Evolutionary conservation across 1,139 yeast species (phyloP), one percentile per base, ranked within the genome.

Genomic region (Zygoascus sp.): DNA sequence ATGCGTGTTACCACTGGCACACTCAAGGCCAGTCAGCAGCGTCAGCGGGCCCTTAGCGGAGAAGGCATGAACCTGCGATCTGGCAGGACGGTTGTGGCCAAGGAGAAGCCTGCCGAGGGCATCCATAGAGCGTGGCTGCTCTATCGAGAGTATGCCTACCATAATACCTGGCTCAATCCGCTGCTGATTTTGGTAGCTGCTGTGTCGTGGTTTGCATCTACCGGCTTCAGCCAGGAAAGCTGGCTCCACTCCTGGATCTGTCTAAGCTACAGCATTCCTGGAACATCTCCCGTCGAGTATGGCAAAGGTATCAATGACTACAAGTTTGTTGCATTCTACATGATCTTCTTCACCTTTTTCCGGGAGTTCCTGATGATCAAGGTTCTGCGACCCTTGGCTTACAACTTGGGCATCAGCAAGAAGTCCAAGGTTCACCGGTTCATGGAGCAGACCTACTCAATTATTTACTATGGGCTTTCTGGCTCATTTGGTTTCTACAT

Each of bases 341-440:
- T 92, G 72, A 67, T 92, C 40, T 83, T 89, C 58, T 90, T 92
- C 75, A 86, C 96, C 0, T 92, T 92, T 62, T 73, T 81, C 56
- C 80, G 99, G 58, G 98, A 92, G 66, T 90, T 92, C 63, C 65
- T 80, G 58, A 90, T 92, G 97, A 90, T 90, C 62, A 73, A 79
- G 44, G 61, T 89, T 2, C 76, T 92, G 53, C 75, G 75, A 57
- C 98, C 97, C 9, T 53, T 85, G 44, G 92, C 96, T 2, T 39
- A 47, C 6, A 51, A 53, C 40, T 69, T 71, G 40, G 87, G 89
- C 1, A 66, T 88, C 40, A 71, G 58, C 15, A 76, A 74, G 49
- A 74, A 73, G 53, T 78, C 78, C 38, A 89, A 85, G 65, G 66
- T 79, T 41, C 78, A 76, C 54, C 78, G 99, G 62, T 88, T 92